A percentile compares a stretch with the other conserved stretches of the same genome.
Evolutionary conservation across 2,329 filamentous ascomycete genomes (phyloP).

Genomic region (Penicillium decumbens): DNA sequence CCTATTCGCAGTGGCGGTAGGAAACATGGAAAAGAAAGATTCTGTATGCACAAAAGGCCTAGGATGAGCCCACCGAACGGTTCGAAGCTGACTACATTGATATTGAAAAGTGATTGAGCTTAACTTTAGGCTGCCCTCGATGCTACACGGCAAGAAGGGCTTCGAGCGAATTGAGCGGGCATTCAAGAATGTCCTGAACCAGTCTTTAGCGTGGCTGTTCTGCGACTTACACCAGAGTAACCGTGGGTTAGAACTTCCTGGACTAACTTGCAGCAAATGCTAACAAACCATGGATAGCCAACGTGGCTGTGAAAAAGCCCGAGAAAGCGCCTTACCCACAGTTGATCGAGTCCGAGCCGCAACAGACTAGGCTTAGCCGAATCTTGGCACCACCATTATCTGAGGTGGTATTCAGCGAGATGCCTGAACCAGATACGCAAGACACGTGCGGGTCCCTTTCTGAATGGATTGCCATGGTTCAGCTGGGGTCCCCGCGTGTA

Average conservation of each 20-base stretch:
- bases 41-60: slow-evolving; percentile 51
- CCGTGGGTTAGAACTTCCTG: slow-evolving; percentile 37
- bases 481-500: slow-evolving; percentile 41
- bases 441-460: slow-evolving; percentile 56
- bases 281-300: slow-evolving; percentile 17
- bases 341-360: slow-evolving; percentile 28
- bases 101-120: slow-evolving; percentile 62
- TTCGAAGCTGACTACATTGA: slow-evolving; percentile 10
- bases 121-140: slow-evolving; percentile 67
- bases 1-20: slow-evolving; percentile 55
- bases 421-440: slow-evolving; percentile 50
- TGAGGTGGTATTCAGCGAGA: slow-evolving; percentile 24
- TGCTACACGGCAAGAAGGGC: slow-evolving; percentile 76
- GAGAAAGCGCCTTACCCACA: slow-evolving; percentile 39
- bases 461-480: slow-evolving; percentile 60
- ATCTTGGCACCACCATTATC: slow-evolving; percentile 34
- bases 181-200: slow-evolving; percentile 68
- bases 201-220: slow-evolving; percentile 71
- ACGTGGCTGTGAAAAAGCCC: slow-evolving; percentile 34
- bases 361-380: slow-evolving; percentile 21
- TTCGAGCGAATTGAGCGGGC: slow-evolving; percentile 76
- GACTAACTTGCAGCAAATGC: neutral
- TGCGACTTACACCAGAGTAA: slow-evolving; percentile 52
- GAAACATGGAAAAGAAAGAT: slow-evolving; percentile 66
- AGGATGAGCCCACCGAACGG: neutral